Evolutionary conservation across 176 grass and related monocot species (phyloP).

Genomic region (Carex pumila): DNA sequence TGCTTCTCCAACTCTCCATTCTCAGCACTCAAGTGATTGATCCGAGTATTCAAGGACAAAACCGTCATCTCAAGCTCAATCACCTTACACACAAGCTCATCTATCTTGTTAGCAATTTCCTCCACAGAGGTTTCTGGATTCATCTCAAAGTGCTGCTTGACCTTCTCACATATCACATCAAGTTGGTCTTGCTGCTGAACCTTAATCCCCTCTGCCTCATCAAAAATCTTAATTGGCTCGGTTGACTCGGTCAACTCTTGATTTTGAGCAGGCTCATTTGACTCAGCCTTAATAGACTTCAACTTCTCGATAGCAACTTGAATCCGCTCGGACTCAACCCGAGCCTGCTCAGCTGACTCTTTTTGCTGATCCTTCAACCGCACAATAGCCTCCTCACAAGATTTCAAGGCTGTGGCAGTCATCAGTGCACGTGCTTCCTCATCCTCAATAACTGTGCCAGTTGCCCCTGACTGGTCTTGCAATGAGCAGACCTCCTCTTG

Average conservation of each 20-base stretch:
- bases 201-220: background rate
- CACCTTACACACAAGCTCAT: slow-evolving; percentile 66
- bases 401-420: slow-evolving; percentile 53
- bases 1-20: slow-evolving; percentile 46
- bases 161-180: slow-evolving; percentile 50
- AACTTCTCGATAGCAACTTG: slow-evolving; percentile 36
- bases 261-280: background rate
- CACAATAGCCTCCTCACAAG: slow-evolving; percentile 56
- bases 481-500: slow-evolving; percentile 54
- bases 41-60: slow-evolving; percentile 52
- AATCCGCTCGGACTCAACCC: slow-evolving; percentile 40
- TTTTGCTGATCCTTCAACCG: slow-evolving; percentile 37
- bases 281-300: slow-evolving; percentile 26
- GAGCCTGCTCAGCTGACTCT: slow-evolving; percentile 29
- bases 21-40: slow-evolving; percentile 47
- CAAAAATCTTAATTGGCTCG: background rate
- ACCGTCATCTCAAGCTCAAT: slow-evolving; percentile 60
- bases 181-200: slow-evolving; percentile 27
- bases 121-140: slow-evolving; percentile 47
- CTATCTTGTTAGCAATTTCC: slow-evolving; percentile 66
- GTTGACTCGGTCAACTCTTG: background rate
- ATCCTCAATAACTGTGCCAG: slow-evolving; percentile 40
- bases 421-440: slow-evolving; percentile 67
- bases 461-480: slow-evolving; percentile 47
- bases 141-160: slow-evolving; percentile 49